Base-by-base conservation (phyloP, 2,329 filamentous ascomycete genomes). In the Clonostachys solani region DNA sequence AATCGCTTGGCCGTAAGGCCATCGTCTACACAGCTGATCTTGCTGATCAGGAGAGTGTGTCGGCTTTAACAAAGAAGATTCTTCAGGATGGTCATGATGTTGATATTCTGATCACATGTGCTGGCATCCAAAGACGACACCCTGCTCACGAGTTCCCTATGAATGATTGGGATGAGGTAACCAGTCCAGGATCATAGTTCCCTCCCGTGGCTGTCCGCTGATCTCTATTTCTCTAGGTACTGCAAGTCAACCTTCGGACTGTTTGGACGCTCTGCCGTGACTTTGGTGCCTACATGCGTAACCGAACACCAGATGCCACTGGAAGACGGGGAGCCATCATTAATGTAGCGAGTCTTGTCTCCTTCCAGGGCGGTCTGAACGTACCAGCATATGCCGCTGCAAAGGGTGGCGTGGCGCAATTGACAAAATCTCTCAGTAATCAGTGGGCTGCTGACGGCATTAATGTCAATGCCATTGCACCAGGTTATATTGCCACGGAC, bases 401-500 rank as follows among this genome's bases (percentile, higher is more conserved):
- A 47, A 94, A 94, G 66, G 89, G 88, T 35, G 89, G 86, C 5
- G 81, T 94, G 0, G 83, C 80, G 2, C 88, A 92, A 68, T 67
- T 92, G 47, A 91, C 87, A 37, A 91, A 91, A 67, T 81, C 84
- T 4, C 70, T 92, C 45, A 81, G 81, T 33, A 94, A 92, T 59
- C 86, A 92, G 67, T 94, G 89, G 89, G 78, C 82, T 0, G 65
- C 70, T 12, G 75, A 83, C 54, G 87, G 88, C 1, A 77, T 94
- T 47, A 86, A 77, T 4, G 89, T 94, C 33, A 94, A 94, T 63
- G 87, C 85, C 2, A 86, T 94, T 60, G 87, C 88, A 5, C 89
- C 89, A 0, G 89, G 89, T 0, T 92, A 92, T 62, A 86, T 92
- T 54, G 85, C 78, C 40, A 92, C 88, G 7, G 89, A 92, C 50